Base-by-base conservation (phyloP, 306 rosid species). In the Vachellia pachyceras region DNA sequence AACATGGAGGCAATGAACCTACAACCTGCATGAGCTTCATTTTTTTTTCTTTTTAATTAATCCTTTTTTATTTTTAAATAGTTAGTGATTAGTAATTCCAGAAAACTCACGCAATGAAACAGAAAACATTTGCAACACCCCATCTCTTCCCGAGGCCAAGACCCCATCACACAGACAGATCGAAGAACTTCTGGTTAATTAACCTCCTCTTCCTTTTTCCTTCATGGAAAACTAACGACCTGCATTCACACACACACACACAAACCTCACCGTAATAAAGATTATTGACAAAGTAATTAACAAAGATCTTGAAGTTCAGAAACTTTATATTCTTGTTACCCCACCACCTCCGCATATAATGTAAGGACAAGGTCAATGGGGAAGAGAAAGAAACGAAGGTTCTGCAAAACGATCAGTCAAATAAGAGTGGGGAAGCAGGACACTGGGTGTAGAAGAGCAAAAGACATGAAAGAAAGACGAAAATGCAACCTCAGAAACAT, bases 401-500 rank as follows among this genome's bases (percentile, higher is more conserved):
- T 71, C 33, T n/a, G 49, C 65, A 74, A 76, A 73, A 72, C 82
- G 71, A 35, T 64, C 55, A 37, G 76, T 75, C 60, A 1, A 29
- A 73, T 40, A 46, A 1, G 75, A 33, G 65, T 40, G 14, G 47
- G 22, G 79, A 73, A 77, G 76, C 84, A 72, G 47, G 78, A 86
- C 77, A 35, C 77, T 81, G 50, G 45, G 79, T 40, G 75, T 78
- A 37, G 49, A 74, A 50, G 61, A 77, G 72, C 66, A 68, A 58
- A 40, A 75, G 58, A 60, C 18, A 52, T 40, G 67, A 35, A 75
- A 75, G 77, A 75, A 45, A 69, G 80, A 85, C 60, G 86, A 77
- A 86, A 89, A 79, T 85, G 86, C 86, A 88, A 86, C 77, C 37
- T 81, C 57, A 85, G 69, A 52, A 42, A 42, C 14, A 36, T 75